Percentiles rank a stretch among this genome's conserved stretches.
These are phyloP conservation scores for Trypanosoma conorhini DNA, from an alignment of 208 protist genomes.

Conservation along the genomic window DNA sequence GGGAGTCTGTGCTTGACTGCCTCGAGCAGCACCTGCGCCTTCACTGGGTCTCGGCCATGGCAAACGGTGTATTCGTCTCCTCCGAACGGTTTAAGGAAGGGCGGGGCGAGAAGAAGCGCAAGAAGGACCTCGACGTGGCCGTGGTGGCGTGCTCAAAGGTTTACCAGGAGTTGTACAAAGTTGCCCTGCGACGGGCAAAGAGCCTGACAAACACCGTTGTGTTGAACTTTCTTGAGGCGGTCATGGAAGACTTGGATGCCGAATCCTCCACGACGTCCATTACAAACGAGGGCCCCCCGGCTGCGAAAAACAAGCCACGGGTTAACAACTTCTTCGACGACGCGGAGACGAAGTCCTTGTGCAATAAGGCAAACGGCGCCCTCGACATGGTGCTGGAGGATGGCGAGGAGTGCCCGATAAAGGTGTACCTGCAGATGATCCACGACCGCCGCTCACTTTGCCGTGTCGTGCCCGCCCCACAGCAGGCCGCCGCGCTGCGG, in stretches of 20 bases:
- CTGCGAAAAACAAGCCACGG: neutral
- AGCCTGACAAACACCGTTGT: slow-evolving; percentile 24
- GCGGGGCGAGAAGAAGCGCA: slow-evolving; percentile 27
- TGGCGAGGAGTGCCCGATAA: slow-evolving; percentile 5
- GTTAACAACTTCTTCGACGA: neutral
- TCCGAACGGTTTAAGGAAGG: slow-evolving; percentile 15
- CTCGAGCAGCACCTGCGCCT: slow-evolving; percentile 28
- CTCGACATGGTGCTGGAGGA: neutral
- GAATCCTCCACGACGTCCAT: slow-evolving; percentile 14
- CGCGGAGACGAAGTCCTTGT: neutral
- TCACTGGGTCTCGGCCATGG: slow-evolving; percentile 26
- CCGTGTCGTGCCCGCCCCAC: slow-evolving; percentile 19
- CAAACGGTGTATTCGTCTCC: slow-evolving; percentile 15
- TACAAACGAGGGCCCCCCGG: neutral
- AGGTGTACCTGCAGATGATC: slow-evolving; percentile 12
- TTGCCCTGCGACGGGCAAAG: slow-evolving; percentile 13
- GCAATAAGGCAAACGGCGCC: neutral
- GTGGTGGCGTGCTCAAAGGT: slow-evolving; percentile 8
- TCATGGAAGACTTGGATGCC: slow-evolving; percentile 24
- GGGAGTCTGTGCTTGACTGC: slow-evolving; percentile 17
- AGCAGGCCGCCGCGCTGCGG: slow-evolving; percentile 14
- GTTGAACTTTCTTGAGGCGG: slow-evolving; percentile 15
- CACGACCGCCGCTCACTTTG: slow-evolving; percentile 17
- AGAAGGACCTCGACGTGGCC: slow-evolving; percentile 27
- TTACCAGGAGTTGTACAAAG: slow-evolving; percentile 8